Conservation (phyloP, 2,329 filamentous ascomycete species). For the Tolypocladium album region DNA sequence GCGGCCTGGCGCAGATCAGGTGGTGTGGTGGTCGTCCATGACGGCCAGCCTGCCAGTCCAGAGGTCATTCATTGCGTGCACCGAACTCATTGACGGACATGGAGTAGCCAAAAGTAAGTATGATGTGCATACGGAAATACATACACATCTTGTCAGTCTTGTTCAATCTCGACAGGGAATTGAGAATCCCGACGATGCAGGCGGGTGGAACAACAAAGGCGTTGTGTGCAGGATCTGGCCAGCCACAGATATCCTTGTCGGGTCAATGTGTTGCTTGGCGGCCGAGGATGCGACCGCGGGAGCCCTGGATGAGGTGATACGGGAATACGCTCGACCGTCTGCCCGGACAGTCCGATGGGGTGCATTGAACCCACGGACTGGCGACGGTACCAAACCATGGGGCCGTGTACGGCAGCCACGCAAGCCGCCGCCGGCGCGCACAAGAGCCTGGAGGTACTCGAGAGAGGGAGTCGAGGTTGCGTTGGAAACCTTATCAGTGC, state of each 20-base stretch:
- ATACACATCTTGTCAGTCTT: background rate
- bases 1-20: background rate
- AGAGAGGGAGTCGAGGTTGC: background rate
- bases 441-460: too few species aligned
- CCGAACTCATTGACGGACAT: background rate
- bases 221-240: background rate
- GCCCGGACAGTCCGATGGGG: background rate
- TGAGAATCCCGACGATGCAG: background rate
- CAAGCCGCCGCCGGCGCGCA: background rate
- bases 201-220: background rate
- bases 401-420: background rate
- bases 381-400: background rate
- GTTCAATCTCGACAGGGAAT: background rate
- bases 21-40: background rate
- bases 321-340: background rate
- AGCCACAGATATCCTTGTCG: background rate
- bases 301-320: background rate
- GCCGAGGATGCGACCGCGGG: background rate
- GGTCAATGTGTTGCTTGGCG: background rate
- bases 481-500: background rate
- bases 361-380: background rate
- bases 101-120: background rate
- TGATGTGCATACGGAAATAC: background rate
- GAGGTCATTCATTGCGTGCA: background rate
- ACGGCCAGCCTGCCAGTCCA: background rate